Conservation (phyloP, 106 monocot genomes). For the Dendrobium catenatum region DNA sequence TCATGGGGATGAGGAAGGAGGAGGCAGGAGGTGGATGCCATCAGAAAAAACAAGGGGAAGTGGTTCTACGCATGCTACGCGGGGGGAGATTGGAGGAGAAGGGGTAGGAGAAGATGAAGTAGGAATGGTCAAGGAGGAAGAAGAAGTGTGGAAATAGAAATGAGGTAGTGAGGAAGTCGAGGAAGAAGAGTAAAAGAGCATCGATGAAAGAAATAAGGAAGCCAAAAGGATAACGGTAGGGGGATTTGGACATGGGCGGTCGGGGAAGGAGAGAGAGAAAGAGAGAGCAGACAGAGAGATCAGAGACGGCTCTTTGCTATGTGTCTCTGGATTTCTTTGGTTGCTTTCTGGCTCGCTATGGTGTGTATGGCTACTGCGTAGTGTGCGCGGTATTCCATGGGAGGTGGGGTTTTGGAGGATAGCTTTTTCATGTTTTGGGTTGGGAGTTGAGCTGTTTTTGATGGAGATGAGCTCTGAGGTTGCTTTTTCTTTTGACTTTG, state of each 20-base stretch:
- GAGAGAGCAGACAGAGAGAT: neutral
- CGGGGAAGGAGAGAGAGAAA: neutral
- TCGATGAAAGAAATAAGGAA: neutral
- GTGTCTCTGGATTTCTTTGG: neutral
- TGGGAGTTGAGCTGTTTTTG: too few relatives aligned
- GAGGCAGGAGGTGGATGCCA: conserved; percentile 50
- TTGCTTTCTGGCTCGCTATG: neutral
- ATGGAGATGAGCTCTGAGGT: too few relatives aligned
- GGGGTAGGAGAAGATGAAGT: neutral
- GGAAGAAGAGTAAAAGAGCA: neutral
- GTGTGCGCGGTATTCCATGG: neutral
- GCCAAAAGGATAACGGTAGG: conserved; percentile 15
- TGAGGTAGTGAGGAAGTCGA: neutral
- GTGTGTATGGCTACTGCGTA: neutral
- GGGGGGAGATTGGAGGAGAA: neutral
- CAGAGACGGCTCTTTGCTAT: neutral
- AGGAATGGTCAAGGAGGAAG: neutral
- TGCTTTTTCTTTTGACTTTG: too few relatives aligned
- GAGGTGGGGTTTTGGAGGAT: neutral
- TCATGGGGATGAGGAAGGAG: conserved; percentile 35
- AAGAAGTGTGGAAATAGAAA: neutral
- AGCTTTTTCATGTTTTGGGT: too few relatives aligned
- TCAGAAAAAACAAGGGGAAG: conserved; percentile 47
- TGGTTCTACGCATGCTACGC: conserved; percentile 32
- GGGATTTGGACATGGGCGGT: conserved; percentile 3